Base-by-base conservation (phyloP, 306 rosid genomes). In the Citrullus amarus region DNA sequence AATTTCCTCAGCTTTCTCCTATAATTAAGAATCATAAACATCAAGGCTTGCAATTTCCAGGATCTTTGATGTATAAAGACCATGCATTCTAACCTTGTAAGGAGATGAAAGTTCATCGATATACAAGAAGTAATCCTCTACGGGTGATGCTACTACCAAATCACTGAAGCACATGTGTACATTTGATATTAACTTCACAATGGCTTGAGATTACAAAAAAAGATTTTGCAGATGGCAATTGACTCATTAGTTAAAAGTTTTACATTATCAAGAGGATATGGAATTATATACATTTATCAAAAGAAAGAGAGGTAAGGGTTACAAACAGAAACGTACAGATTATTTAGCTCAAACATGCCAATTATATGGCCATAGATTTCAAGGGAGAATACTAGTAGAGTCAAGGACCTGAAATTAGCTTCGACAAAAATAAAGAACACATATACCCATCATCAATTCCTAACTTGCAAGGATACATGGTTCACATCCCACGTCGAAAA, bases 281-380 rank as follows among this genome's bases (percentile, higher is more conserved):
- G 72, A 65, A 15, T 1, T 54, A 22, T 17, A 50, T n/a, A 3
- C 16, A 53, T 16, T 57, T 70, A 28, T 25, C 53, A 11, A 36
- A 76, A 73, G 78, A 34, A 55, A 36, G 50, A 54, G 30, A 75
- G 17, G 43, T 53, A 76, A 9, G 60, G 25, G 12, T 75, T 75
- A 73, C 12, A 36, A 70, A 65, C 78, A 58, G 79, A 41, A 58
- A 85, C 80, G 91, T 89, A 92, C 97, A 95, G 97, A 88, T 95
- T 91, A 81, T 92, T 95, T 87, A 89, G 91, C 92, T 95, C 98
- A 83, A 88, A 95, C 97, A 95, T 89, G 91, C 97, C 98, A 25
- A 95, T 92, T 82, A 95, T 88, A 72, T 91, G 96, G 56, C 98
- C 98, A 82, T 89, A 92, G 32, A 92, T 87, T 79, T 95, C 96